phyloP scores from a whole-genome alignment of 139 green algal genomes.

The Chara braunii region DNA sequence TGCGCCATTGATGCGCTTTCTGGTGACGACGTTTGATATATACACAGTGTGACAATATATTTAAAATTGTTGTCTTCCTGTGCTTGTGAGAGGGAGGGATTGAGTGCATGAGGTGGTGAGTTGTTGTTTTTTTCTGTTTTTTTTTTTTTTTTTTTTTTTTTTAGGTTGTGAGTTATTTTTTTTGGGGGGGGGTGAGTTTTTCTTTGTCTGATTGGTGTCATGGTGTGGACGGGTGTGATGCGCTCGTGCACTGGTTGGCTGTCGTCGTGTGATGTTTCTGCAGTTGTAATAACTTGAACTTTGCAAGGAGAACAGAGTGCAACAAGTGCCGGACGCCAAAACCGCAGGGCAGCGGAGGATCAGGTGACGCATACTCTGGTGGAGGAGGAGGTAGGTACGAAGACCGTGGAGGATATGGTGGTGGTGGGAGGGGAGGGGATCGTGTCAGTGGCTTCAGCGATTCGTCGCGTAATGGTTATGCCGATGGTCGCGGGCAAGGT shows the following conservation, averaged over 20 bases:
- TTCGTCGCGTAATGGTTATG: slow-evolving; percentile 15
- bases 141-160: slow-evolving; percentile 1
- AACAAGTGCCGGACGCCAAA: slow-evolving; percentile 22
- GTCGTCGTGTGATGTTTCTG: neutral
- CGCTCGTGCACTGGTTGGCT: too few species aligned
- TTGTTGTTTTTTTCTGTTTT: slow-evolving; percentile 10
- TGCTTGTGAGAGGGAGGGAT: too few species aligned
- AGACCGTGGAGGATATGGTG: slow-evolving; percentile 6
- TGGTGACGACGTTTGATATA: too few species aligned
- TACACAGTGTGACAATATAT: too few species aligned
- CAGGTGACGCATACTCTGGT: neutral
- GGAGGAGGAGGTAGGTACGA: slow-evolving; percentile 11
- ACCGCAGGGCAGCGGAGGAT: slow-evolving; percentile 5
- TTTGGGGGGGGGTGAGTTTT: neutral
- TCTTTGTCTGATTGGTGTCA: neutral
- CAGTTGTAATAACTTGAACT: slow-evolving; percentile 36
- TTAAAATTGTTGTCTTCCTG: too few species aligned
- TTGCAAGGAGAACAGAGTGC: slow-evolving; percentile 34
- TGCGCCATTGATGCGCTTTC: too few species aligned
- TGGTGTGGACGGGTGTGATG: too few species aligned
- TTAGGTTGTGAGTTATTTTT: neutral
- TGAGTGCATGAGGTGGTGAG: neutral
- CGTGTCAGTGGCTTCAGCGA: neutral
- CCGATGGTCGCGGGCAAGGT: neutral
- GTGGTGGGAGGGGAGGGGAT: neutral